Conservation (phyloP, 208 protist genomes). For the Crithidia sp. region DNA sequence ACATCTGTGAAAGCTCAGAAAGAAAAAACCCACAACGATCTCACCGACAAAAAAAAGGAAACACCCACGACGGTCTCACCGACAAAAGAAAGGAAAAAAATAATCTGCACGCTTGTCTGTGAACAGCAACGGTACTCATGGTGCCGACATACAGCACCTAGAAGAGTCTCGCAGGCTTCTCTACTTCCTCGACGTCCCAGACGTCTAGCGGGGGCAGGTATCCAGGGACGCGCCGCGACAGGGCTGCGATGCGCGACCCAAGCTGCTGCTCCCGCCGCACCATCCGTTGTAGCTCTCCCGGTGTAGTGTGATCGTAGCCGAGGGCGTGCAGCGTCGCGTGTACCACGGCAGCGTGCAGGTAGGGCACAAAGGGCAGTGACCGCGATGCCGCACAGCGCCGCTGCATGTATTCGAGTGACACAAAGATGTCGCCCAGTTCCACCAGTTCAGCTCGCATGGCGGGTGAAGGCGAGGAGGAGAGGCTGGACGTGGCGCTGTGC, state of each 20-base stretch:
- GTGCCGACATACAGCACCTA: not conserved
- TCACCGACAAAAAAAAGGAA: too few relatives aligned
- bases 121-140: not conserved
- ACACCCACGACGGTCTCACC: too few relatives aligned
- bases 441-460: conserved; percentile 30
- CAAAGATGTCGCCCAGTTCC: conserved; percentile 74
- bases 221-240: conserved; percentile 46
- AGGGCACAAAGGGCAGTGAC: conserved; percentile 66
- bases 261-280: conserved; percentile 64
- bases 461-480: not conserved
- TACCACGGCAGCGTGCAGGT: conserved; percentile 68
- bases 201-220: conserved; percentile 46
- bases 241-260: conserved; percentile 34
- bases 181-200: conserved; percentile 29
- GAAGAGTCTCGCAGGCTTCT: not conserved
- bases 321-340: conserved; percentile 81
- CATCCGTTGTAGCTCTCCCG: conserved; percentile 64
- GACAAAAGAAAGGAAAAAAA: not conserved
- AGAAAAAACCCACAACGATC: too few relatives aligned
- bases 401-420: conserved; percentile 76
- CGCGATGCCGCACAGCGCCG: conserved; percentile 26
- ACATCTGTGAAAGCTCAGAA: too few relatives aligned
- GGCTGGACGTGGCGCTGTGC: not conserved
- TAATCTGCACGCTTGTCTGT: not conserved
- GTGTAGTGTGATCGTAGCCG: conserved; percentile 76